Evolutionary conservation across 1,284 basidiomycete species (phyloP), one percentile per base, ranked within the genome.

Genomic region (Boletellus dicymbophilus): DNA sequence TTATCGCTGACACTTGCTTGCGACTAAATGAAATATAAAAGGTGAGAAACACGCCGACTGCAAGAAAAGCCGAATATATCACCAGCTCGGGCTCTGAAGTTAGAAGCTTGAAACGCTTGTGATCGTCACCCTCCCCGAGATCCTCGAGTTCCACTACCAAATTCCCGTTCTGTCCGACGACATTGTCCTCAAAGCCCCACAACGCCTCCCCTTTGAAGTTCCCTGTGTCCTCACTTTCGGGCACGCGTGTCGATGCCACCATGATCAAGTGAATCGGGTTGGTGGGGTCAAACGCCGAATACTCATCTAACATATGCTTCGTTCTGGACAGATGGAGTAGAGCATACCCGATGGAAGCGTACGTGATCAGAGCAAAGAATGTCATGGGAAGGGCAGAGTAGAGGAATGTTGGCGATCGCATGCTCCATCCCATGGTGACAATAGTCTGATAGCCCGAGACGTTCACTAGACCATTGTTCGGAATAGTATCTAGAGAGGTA

Each of bases 191-290:
- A 18, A 42, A 42, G 21, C 10, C 40, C 9, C 28, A 7, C 9
- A 42, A 15, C 18, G 5, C 11, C 40, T 42, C 40, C 23, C 40
- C 40, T 23, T 11, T 12, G 1, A 43, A 15, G 30, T n/a, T 13
- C 6, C 16, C 7, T 18, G 6, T 16, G 5, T 31, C 4, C 7
- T 33, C 22, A n/a, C n/a, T n/a, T 11, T 1, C 18, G 22, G 7
- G 21, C 6, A 6, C 28, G 6, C 40, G 40, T 10, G 49, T 18
- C 9, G 37, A 45, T 5, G 42, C 37, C 46, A 40, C 46, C 54
- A 56, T 56, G 21, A 52, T 37, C n/a, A 52, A 23, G 30, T 56
- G 54, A 28, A 56, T 27, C 8, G 53, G 40, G 12, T 55, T 39
- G 7, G 53, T 43, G 8, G 43, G 47, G n/a, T 56, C 48, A 13